A percentile compares a stretch with the other conserved stretches of the same genome.
These are phyloP conservation scores for Ananas comosus DNA, from an alignment of 176 grass and related monocot species.

Conservation along the genomic window DNA sequence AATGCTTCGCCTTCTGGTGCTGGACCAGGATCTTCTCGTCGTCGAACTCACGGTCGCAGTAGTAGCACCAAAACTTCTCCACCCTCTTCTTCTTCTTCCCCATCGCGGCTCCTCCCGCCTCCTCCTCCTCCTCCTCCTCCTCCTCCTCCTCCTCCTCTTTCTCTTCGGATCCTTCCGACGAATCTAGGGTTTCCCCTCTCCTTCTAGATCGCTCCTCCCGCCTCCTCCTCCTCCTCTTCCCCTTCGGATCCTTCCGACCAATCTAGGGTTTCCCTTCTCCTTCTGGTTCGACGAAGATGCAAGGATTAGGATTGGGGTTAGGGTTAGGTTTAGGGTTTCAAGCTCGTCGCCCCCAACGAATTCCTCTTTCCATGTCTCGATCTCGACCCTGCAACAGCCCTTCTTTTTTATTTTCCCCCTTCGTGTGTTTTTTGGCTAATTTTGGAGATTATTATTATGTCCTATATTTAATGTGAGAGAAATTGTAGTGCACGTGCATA, in stretches of 20 bases:
- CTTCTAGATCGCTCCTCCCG: background rate
- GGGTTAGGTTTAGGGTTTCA: background rate
- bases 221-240: background rate
- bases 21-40: constrained; percentile 99
- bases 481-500: no score
- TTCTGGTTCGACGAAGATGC: background rate
- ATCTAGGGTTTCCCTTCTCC: constrained; percentile 29
- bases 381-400: no score
- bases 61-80: constrained; percentile 96
- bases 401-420: no score
- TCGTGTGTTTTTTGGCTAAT: no score
- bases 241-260: background rate
- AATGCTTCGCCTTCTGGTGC: constrained; percentile 99
- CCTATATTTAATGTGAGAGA: no score
- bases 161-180: background rate
- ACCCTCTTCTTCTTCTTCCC: constrained; percentile 87
- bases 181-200: constrained; percentile 27
- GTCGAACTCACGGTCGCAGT: constrained; percentile 99
- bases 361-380: background rate
- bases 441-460: no score
- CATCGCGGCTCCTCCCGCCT: constrained; percentile 28
- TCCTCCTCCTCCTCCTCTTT: no score
- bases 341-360: background rate
- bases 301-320: background rate
- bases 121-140: background rate